Percentiles rank a stretch among this genome's conserved stretches.
phyloP scores from a whole-genome alignment of 352 stramenopile species.

The Pythium guiyangense region DNA sequence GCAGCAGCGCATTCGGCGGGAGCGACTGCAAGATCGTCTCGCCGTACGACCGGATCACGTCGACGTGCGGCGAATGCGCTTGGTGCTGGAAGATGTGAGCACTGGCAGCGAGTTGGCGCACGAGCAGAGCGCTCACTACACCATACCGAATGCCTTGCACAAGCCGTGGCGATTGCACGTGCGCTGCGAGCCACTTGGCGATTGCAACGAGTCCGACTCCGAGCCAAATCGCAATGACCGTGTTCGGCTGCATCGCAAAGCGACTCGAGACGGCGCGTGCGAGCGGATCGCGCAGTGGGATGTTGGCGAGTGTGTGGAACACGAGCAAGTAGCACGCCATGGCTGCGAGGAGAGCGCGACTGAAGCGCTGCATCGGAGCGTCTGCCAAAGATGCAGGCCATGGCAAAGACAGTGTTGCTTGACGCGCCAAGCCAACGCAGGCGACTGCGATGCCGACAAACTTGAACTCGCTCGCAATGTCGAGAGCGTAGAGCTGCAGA shows the following conservation, averaged over 20 bases:
- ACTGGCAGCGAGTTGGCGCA: constrained; percentile 14
- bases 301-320: constrained; percentile 91
- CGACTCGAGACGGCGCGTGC: constrained; percentile 87
- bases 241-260: constrained; percentile 91
- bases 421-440: constrained; percentile 14
- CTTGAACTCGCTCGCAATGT: constrained; percentile 26
- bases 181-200: constrained; percentile 8
- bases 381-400: not conserved
- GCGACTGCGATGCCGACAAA: constrained; percentile 14
- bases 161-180: not conserved
- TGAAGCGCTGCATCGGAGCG: constrained; percentile 3
- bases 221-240: constrained; percentile 78
- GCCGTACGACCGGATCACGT: constrained; percentile 34
- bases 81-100: not conserved
- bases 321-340: constrained; percentile 82
- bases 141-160: constrained; percentile 8
- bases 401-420: not conserved
- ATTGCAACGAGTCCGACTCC: constrained; percentile 50
- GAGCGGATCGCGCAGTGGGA: constrained; percentile 83
- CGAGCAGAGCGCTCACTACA: constrained; percentile 5
- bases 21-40: constrained; percentile 40
- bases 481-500: constrained; percentile 23
- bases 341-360: constrained; percentile 33
- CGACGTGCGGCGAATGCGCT: constrained; percentile 4
- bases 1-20: constrained; percentile 40